Conservation (phyloP, 441 rosid genomes). For the Corymbia citriodora region DNA sequence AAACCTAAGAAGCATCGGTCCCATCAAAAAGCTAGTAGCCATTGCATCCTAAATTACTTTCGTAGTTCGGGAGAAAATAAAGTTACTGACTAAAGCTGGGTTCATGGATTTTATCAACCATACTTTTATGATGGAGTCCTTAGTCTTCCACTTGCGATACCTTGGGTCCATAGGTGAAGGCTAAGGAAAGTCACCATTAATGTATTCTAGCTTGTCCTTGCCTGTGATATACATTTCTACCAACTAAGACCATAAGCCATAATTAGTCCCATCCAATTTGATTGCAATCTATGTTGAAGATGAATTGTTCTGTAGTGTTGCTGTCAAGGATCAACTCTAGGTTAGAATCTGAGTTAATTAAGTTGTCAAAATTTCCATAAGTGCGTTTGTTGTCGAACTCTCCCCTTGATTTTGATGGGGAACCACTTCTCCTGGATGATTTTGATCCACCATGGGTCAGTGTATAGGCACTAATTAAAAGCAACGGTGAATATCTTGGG, state of each 20-base stretch:
- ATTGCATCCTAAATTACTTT: rapidly evolving
- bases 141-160: not conserved
- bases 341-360: not conserved
- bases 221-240: not conserved
- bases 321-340: rapidly evolving
- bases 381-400: rapidly evolving
- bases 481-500: not conserved
- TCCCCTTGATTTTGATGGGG: not conserved
- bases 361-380: not conserved
- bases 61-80: rapidly evolving
- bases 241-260: not conserved
- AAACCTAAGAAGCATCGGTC: not conserved
- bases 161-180: not conserved
- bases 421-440: not conserved
- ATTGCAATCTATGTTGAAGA: not conserved
- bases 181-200: not conserved
- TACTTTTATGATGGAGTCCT: not conserved
- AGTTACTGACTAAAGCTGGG: too few species aligned
- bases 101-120: not conserved
- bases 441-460: not conserved
- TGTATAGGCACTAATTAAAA: not conserved
- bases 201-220: not conserved
- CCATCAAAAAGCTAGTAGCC: too few species aligned
- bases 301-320: not conserved
- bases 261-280: not conserved